phyloP scores from a whole-genome alignment of 495 filamentous ascomycete species.

The Saxophila tyrrhenica region DNA sequence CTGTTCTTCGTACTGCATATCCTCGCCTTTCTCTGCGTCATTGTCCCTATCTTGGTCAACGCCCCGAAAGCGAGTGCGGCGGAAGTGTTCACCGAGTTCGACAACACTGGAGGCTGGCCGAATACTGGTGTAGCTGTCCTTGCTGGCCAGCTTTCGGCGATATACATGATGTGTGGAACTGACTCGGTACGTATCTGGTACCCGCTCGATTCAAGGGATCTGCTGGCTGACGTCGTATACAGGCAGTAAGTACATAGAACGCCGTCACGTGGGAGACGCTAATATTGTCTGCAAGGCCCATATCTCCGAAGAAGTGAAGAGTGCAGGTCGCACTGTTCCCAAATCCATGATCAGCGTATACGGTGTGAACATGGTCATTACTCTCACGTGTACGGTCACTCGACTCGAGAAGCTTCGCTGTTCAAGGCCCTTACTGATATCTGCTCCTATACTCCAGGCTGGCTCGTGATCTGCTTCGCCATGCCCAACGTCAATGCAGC shows the following conservation, averaged over 20 bases:
- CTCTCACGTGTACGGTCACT: too few relatives aligned
- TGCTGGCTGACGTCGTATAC: neutral
- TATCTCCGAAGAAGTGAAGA: neutral
- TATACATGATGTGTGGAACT: neutral
- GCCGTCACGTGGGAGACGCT: too few relatives aligned
- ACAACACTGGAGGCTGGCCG: conserved; percentile 16
- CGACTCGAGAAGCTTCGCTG: too few relatives aligned
- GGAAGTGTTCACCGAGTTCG: conserved; percentile 26
- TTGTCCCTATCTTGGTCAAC: neutral
- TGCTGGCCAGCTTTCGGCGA: neutral
- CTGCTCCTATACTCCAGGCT: neutral
- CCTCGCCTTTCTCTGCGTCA: neutral
- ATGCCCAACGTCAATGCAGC: neutral
- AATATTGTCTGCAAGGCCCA: too few relatives aligned
- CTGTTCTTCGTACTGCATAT: conserved; percentile 5
- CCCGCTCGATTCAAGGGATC: neutral
- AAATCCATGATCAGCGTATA: neutral
- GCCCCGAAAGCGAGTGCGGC: conserved; percentile 11
- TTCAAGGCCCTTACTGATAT: neutral
- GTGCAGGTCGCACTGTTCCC: neutral
- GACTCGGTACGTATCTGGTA: neutral
- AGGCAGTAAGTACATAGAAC: too few relatives aligned
- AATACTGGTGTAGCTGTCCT: neutral
- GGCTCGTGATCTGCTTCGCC: neutral
- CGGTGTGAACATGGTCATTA: too few relatives aligned